Conservation (phyloP, 2,329 filamentous ascomycete species). For the Chaetothyriales sp. region DNA sequence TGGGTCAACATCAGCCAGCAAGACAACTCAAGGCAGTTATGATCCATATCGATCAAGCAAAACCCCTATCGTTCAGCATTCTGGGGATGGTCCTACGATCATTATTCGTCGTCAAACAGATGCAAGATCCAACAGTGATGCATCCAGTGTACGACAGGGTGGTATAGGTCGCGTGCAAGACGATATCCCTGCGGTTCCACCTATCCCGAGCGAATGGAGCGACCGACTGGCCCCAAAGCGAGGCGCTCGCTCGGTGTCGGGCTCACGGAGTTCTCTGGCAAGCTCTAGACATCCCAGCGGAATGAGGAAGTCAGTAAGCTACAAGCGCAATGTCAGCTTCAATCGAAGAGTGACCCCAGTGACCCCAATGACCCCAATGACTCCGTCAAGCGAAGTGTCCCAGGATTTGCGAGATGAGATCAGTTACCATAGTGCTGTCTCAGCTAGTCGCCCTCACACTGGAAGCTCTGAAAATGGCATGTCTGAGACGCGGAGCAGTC, state of each 20-base stretch:
- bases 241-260: constrained; percentile 12
- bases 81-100: constrained; percentile 50
- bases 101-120: constrained; percentile 45
- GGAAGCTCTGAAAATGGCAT: constrained; percentile 10
- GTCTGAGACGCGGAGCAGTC: constrained; percentile 22
- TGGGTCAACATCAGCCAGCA: constrained; percentile 27
- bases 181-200: constrained; percentile 9
- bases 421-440: constrained; percentile 14
- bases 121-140: constrained; percentile 22
- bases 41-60: constrained; percentile 68
- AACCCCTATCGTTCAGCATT: constrained; percentile 33
- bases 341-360: constrained; percentile 33
- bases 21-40: constrained; percentile 47
- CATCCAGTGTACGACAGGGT: constrained; percentile 7
- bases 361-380: constrained; percentile 22
- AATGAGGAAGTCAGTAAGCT: constrained; percentile 33
- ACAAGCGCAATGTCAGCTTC: constrained; percentile 51
- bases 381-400: constrained; percentile 15
- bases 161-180: constrained; percentile 5
- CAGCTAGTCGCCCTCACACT: constrained; percentile 18
- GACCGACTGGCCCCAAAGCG: constrained; percentile 11
- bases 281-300: constrained; percentile 29
- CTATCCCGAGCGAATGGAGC: constrained; percentile 11
- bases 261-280: constrained; percentile 34
- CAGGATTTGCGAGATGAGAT: constrained; percentile 9